Percentiles rank a stretch among this genome's conserved stretches.
phyloP scores from a whole-genome alignment of 495 filamentous ascomycete genomes.

The Podospora comata region DNA sequence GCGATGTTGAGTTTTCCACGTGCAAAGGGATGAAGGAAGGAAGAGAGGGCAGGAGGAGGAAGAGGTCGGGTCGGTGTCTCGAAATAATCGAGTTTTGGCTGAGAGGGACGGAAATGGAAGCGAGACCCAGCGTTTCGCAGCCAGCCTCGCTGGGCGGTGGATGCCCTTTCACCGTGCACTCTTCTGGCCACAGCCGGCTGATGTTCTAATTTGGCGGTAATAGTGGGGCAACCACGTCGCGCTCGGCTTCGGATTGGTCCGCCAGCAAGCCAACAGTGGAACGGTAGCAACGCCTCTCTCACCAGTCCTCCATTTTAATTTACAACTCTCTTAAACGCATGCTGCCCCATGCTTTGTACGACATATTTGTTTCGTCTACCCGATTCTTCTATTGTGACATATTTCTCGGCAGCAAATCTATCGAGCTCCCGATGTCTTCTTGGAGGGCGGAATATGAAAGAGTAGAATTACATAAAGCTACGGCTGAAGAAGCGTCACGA shows the following conservation, averaged over 20 bases:
- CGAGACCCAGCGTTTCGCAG: neutral
- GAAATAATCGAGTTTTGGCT: conserved; percentile 6
- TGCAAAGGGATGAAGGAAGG: neutral
- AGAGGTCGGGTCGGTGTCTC: neutral
- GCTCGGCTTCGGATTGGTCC: neutral
- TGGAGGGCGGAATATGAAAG: neutral
- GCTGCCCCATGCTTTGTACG: neutral
- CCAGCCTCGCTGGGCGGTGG: conserved; percentile 4
- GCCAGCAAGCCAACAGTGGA: neutral
- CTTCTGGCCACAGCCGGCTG: neutral
- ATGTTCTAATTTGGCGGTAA: neutral
- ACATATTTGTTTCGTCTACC: neutral
- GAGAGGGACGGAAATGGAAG: conserved; percentile 2
- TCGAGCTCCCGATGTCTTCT: neutral
- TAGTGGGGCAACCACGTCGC: conserved; percentile 2
- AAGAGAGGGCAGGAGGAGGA: neutral
- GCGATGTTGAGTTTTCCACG: too few relatives aligned
- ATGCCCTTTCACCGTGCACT: neutral
- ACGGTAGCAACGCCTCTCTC: neutral
- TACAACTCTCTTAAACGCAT: neutral
- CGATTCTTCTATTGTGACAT: too few relatives aligned
- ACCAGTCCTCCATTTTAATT: neutral
- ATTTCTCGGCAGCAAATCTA: neutral
- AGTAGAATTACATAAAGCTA: neutral
- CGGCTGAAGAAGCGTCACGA: neutral